phyloP scores from a whole-genome alignment of 805 yeast species.

The Yarrowia sp. region DNA sequence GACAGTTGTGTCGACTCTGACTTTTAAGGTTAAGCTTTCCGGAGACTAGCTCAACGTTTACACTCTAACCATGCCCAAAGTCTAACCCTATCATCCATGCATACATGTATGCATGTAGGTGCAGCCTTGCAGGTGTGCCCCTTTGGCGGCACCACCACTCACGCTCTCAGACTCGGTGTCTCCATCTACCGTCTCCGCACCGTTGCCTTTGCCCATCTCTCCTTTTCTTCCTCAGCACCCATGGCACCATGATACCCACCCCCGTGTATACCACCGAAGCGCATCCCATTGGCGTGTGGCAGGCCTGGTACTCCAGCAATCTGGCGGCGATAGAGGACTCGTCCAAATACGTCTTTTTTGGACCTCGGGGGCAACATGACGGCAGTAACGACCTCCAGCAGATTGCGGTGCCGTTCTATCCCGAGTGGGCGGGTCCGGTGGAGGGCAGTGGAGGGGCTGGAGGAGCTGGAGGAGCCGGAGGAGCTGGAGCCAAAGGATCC shows the following conservation, averaged over 20 bases:
- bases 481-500: too few species aligned
- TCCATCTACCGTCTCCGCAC: slow-evolving; percentile 18
- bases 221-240: slow-evolving; percentile 32
- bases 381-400: slow-evolving; percentile 29
- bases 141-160: slow-evolving; percentile 38
- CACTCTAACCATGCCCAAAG: background rate
- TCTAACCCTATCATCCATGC: too few species aligned
- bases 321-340: slow-evolving; percentile 40
- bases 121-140: slow-evolving; percentile 38
- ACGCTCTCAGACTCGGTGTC: slow-evolving; percentile 32
- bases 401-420: slow-evolving; percentile 25
- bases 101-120: slow-evolving; percentile 24
- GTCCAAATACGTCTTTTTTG: slow-evolving; percentile 37
- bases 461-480: too few species aligned
- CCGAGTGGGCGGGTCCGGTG: slow-evolving; percentile 28
- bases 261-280: slow-evolving; percentile 40
- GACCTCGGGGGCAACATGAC: slow-evolving; percentile 1
- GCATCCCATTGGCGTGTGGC: slow-evolving; percentile 48
- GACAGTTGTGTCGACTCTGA: too few species aligned
- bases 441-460: background rate
- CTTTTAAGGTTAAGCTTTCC: slow-evolving; percentile 27
- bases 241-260: slow-evolving; percentile 39
- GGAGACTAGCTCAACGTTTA: slow-evolving; percentile 24
- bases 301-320: slow-evolving; percentile 46
- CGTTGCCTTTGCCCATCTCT: slow-evolving; percentile 20